Percentiles rank a stretch among this genome's conserved stretches.
Evolutionary conservation across 192 early-diverging fungal species (phyloP).

Genomic region (Coemansia sp.): DNA sequence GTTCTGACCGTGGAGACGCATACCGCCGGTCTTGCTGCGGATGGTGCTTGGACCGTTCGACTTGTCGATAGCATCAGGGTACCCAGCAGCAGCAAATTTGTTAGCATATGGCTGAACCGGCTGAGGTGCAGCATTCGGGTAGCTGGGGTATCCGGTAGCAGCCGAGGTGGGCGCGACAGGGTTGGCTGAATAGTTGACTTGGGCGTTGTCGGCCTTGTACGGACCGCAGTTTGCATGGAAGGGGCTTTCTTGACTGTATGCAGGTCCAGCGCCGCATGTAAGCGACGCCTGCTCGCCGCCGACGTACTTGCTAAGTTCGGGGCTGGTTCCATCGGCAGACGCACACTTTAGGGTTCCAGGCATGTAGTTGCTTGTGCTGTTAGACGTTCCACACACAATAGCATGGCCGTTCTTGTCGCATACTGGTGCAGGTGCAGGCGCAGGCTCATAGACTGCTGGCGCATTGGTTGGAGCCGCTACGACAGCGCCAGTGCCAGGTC

Average conservation of each 20-base stretch:
- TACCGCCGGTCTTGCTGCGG: slow-evolving; percentile 2
- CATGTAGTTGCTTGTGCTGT: slow-evolving; percentile 6
- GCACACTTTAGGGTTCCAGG: slow-evolving; percentile 18
- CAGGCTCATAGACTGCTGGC: not conserved
- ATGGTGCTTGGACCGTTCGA: slow-evolving; percentile 14
- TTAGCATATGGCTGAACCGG: slow-evolving; percentile 1
- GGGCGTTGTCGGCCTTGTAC: slow-evolving; percentile 10
- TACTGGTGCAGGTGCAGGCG: not conserved
- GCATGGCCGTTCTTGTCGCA: slow-evolving; percentile 16
- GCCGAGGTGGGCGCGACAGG: slow-evolving; percentile 2
- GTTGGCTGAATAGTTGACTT: slow-evolving; percentile 7
- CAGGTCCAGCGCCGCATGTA: slow-evolving; percentile 14
- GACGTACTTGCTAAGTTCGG: slow-evolving; percentile 18
- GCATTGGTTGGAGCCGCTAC: not conserved
- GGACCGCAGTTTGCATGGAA: slow-evolving; percentile 32
- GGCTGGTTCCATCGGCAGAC: slow-evolving; percentile 16
- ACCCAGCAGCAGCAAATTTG: not conserved
- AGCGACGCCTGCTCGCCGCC: slow-evolving; percentile 17
- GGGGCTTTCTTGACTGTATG: slow-evolving; percentile 21
- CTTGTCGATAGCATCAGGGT: slow-evolving; percentile 9
- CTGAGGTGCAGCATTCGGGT: slow-evolving; percentile 4
- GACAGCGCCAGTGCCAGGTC: slow-evolving; percentile 8
- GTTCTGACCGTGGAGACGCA: slow-evolving; percentile 16
- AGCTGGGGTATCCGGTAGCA: not conserved
- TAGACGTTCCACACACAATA: slow-evolving; percentile 11